Evolutionary conservation across 2,329 filamentous ascomycete genomes (phyloP), one percentile per base, ranked within the genome.

Genomic region (Triangularia setosa): DNA sequence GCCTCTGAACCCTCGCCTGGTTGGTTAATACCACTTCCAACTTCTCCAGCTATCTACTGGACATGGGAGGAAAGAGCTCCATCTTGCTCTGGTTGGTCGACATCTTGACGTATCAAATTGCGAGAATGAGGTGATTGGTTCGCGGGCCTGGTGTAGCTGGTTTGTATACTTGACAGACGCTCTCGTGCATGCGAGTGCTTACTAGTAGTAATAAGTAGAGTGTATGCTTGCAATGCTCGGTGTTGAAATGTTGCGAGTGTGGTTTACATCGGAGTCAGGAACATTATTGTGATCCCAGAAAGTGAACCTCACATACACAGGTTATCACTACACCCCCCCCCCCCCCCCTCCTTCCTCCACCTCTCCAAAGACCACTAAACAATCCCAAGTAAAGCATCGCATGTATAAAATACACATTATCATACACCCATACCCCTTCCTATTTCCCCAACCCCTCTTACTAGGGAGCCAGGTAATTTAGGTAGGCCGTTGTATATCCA

Each of bases 351-450:
- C n/a, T n/a, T n/a, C 30, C 11, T 16, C 25, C 16, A 21, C 21
- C 18, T 24, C 27, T 18, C 56, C 28, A 30, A 14, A 5, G n/a
- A 58, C 21, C 16, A 18, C 16, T n/a, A 33, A 58, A 21, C n/a
- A 27, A 30, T 40, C 35, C 55, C 55, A 21, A 35, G 14, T 58
- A 16, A 60, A 60, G 52, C 40, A 11, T n/a, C 23, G 16, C 40
- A 53, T 27, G 4, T 8, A 18, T 52, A 44, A 25, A 53, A 33
- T 60, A 60, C 58, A 60, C 27, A 18, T 24, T 60, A 60, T 60
- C 58, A 60, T 60, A 60, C 58, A 60, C 1, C 24, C 23, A 53
- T 44, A 5, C 58, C 18, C n/a, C 40, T 48, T 9, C 40, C 21
- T 21, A 48, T 11, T 5, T 8, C 8, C 40, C 16, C 14, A 12